Evolutionary conservation across 257 asterid species (phyloP).

Genomic region (Jacaranda copaia): DNA sequence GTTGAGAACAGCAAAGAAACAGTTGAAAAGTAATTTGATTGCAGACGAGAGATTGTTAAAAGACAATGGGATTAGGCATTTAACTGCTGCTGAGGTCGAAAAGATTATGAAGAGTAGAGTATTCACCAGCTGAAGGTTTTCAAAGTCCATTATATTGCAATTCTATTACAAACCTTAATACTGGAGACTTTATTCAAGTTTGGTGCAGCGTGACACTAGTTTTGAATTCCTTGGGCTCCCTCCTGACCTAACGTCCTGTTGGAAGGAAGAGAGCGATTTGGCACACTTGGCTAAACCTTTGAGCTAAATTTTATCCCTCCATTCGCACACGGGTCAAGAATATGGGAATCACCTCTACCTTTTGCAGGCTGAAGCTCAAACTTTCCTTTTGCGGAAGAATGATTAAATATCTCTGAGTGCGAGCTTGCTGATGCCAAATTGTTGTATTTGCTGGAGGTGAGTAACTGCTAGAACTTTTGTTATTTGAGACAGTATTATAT

Average conservation of each 20-base stretch:
- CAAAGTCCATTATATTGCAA: conserved; percentile 13
- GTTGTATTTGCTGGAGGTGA: no score
- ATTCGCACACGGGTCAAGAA: no score
- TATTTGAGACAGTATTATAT: no score
- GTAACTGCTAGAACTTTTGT: no score
- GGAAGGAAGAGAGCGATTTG: no score
- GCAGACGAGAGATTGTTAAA: conserved; percentile 76
- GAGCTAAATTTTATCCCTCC: no score
- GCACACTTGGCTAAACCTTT: no score
- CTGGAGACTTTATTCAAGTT: not conserved
- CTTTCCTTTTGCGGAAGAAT: no score
- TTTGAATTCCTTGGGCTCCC: not conserved
- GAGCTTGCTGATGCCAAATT: no score
- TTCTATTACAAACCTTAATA: not conserved
- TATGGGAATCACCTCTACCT: no score
- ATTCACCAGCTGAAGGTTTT: conserved; percentile 46
- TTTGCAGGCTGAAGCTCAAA: no score
- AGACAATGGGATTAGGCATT: conserved; percentile 78
- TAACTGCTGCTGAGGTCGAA: conserved; percentile 64
- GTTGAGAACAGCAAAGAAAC: conserved; percentile 60
- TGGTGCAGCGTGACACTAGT: conserved; percentile 9
- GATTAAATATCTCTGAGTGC: no score
- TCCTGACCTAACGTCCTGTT: not conserved
- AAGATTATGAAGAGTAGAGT: conserved; percentile 75
- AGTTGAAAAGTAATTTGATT: conserved; percentile 54